Base-by-base conservation (phyloP, 1,284 basidiomycete genomes). In the Pyrrhoderma noxium region DNA sequence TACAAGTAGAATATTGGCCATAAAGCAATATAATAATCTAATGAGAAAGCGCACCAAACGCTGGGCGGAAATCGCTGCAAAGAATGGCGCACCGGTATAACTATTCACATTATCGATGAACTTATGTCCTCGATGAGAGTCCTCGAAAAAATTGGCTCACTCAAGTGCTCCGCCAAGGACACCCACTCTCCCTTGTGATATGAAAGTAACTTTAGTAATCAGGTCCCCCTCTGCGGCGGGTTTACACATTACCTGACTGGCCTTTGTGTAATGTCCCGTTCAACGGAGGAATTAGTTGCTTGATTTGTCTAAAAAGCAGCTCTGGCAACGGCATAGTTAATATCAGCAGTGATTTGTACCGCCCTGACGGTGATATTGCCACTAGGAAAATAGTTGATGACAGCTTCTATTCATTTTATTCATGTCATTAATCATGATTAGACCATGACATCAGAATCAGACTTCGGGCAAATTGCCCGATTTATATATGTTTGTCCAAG, bases 1-100 rank as follows among this genome's bases (percentile, higher is more conserved):
- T 3, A 34, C 14, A 35, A 22, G 37, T 40, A 18, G 22, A 19
- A 25, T 16, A 14, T 35, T 14, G 22, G 18, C 14, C 49, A 49
- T 18, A 55, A 34, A 45, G 18, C 16, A 40, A 47, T 31, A 27
- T 14, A 44, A 1, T 13, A 22, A 18, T 19, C 27, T n/a, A 52
- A 52, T 39, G 47, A 40, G 21, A 9, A 13, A 23, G 68, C 76
- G 47, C 63, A 89, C 89, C 62, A 93, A 76, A 57, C 90, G 79
- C 58, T 93, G 75, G 0, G 92, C 87, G 4, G 92, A 85, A 61
- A 95, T 90, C 22, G 89, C 81, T 2, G 91, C 85, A 64, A 95
- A 99, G 75, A 84, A 99, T 0, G 95, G 95, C 21, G 95, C 95
- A 14, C 95, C 96, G 0, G 93, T 92, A 67, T 98, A 99, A 61